Conservation (phyloP, 768 basidiomycete species). For the Kockovaella imperatae region DNA sequence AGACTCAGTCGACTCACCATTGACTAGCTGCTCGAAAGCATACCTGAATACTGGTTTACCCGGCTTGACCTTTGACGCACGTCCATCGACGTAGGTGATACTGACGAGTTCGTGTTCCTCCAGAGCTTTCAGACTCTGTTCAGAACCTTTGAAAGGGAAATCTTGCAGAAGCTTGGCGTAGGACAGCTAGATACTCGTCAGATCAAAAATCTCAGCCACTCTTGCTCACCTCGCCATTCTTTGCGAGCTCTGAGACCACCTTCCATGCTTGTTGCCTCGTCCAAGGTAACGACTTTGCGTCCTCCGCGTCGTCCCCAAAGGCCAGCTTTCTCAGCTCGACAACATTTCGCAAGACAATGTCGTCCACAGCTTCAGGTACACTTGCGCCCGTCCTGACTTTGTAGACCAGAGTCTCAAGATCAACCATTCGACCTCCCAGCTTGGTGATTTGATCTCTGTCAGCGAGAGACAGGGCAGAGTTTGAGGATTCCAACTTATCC, state of each 20-base stretch:
- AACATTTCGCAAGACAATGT: conserved; percentile 71
- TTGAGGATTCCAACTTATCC: conserved; percentile 59
- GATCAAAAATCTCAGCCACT: neutral
- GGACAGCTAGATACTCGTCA: conserved; percentile 56
- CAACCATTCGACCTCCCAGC: conserved; percentile 79
- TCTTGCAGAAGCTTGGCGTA: conserved; percentile 75
- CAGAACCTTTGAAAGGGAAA: conserved; percentile 88
- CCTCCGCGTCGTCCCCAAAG: conserved; percentile 86
- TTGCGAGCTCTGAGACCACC: conserved; percentile 64
- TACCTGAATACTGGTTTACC: conserved; percentile 84
- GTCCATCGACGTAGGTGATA: conserved; percentile 69
- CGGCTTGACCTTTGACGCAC: conserved; percentile 73
- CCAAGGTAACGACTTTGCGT: conserved; percentile 77
- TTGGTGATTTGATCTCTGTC: conserved; percentile 59
- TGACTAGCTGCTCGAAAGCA: conserved; percentile 72
- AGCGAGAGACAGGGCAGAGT: conserved; percentile 50
- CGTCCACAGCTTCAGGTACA: conserved; percentile 76
- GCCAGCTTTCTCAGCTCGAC: conserved; percentile 80
- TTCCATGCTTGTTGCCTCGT: conserved; percentile 79
- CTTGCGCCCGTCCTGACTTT: conserved; percentile 68
- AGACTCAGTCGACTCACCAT: conserved; percentile 51
- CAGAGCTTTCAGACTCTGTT: conserved; percentile 67
- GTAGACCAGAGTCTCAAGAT: conserved; percentile 55
- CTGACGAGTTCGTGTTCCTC: conserved; percentile 77
- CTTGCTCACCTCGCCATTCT: conserved; percentile 49